phyloP scores from a whole-genome alignment of 768 basidiomycete genomes.

The Leccinum pellstonianum region DNA sequence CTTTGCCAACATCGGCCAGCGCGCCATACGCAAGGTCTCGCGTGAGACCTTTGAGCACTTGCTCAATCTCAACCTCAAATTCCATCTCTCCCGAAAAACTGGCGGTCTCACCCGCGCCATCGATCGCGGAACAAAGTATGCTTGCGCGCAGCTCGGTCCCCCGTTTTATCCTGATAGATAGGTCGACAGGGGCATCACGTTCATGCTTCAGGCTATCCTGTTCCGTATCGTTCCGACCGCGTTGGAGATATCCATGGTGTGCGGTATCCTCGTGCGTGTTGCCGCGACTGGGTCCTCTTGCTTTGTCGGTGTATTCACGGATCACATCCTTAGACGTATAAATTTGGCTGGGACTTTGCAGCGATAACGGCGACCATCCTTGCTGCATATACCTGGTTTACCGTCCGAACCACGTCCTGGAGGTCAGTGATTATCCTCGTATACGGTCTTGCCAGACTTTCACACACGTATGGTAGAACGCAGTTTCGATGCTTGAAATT shows the following conservation, averaged over 20 bases:
- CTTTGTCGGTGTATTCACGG: background rate
- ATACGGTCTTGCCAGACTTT: background rate
- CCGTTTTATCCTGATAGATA: background rate
- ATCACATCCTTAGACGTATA: constrained; percentile 67
- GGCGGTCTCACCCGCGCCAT: constrained; percentile 96
- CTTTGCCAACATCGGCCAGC: constrained; percentile 94
- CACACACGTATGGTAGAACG: constrained; percentile 52
- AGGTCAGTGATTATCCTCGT: constrained; percentile 47
- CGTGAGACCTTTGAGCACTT: constrained; percentile 95
- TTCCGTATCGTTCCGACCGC: constrained; percentile 97
- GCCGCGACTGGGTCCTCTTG: background rate
- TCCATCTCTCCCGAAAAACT: constrained; percentile 91
- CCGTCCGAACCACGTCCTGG: constrained; percentile 95
- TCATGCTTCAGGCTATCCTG: constrained; percentile 87
- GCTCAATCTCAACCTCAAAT: constrained; percentile 84
- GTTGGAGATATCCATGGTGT: constrained; percentile 93
- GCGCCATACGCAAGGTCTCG: constrained; percentile 91
- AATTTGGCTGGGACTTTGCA: constrained; percentile 97
- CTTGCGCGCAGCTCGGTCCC: background rate
- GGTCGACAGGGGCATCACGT: constrained; percentile 81
- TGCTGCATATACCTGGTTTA: constrained; percentile 95
- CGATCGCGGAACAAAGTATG: constrained; percentile 94
- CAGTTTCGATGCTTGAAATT: constrained; percentile 68
- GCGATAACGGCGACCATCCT: constrained; percentile 84
- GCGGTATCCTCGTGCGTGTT: constrained; percentile 83